A percentile compares a stretch with the other conserved stretches of the same genome.
phyloP scores from a whole-genome alignment of 306 rosid species.

The Quercus glauca region DNA sequence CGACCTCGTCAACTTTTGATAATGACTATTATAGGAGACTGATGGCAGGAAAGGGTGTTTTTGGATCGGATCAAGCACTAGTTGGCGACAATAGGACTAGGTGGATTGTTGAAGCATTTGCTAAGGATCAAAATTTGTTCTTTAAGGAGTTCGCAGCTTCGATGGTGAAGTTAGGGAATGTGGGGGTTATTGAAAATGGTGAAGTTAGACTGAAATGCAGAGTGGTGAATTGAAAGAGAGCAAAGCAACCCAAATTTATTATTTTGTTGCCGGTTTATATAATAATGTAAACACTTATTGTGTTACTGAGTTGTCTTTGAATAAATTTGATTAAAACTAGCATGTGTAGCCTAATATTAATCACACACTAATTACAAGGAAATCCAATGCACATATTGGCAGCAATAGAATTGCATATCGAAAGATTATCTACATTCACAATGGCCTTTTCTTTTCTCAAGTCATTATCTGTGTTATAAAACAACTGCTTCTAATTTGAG shows the following conservation, averaged over 20 bases:
- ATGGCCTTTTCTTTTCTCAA: no score
- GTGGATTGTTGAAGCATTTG: constrained; percentile 68
- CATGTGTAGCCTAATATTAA: no score
- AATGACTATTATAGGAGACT: constrained; percentile 57
- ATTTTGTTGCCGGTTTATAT: neutral
- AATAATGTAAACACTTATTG: neutral
- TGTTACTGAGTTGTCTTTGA: neutral
- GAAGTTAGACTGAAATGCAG: constrained; percentile 61
- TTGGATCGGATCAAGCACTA: constrained; percentile 68
- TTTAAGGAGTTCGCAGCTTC: constrained; percentile 57
- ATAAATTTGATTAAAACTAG: neutral
- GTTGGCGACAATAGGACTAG: constrained; percentile 52
- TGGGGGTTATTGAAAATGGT: constrained; percentile 45
- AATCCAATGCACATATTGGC: no score
- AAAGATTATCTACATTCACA: no score
- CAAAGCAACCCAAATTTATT: neutral
- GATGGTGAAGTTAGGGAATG: constrained; percentile 67
- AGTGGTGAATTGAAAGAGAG: constrained; percentile 39
- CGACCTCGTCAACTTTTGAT: constrained; percentile 70
- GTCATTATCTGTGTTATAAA: no score
- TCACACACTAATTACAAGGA: no score
- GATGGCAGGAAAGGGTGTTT: constrained; percentile 50
- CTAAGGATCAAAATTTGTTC: constrained; percentile 54
- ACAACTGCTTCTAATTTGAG: no score
- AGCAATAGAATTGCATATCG: no score